Percentiles rank a stretch among this genome's conserved stretches.
Evolutionary conservation across 1,284 basidiomycete species (phyloP).

Genomic region (Leccinum pachyderme): DNA sequence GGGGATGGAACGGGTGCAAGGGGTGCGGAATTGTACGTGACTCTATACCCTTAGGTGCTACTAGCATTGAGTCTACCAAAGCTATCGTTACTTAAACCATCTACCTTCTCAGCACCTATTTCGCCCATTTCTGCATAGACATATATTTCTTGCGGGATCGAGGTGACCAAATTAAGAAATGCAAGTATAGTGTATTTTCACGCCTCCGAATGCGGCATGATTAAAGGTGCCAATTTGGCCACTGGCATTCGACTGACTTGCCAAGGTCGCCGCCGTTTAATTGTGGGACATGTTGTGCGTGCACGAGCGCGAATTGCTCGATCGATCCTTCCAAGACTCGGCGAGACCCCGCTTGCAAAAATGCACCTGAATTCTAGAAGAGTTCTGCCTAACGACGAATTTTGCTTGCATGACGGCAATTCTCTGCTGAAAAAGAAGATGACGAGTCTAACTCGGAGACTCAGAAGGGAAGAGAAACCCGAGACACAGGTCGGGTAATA

Average conservation of each 20-base stretch:
- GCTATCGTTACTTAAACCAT: neutral
- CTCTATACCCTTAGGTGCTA: neutral
- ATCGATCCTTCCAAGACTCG: neutral
- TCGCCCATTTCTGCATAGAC: neutral
- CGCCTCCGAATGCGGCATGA: too few species aligned
- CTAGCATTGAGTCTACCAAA: neutral
- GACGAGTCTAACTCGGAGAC: too few species aligned
- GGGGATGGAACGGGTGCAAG: conserved; percentile 42
- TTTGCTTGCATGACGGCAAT: neutral
- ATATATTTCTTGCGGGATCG: too few species aligned
- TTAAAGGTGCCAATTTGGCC: too few species aligned
- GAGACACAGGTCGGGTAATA: neutral
- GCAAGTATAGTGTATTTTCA: too few species aligned
- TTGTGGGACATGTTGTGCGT: neutral
- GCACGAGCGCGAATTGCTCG: neutral
- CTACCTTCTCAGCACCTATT: neutral
- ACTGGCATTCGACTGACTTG: too few species aligned
- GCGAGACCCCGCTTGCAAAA: neutral
- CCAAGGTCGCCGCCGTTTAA: too few species aligned
- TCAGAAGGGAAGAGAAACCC: neutral
- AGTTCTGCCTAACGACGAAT: neutral
- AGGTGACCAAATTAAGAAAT: too few species aligned
- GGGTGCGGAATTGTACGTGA: conserved; percentile 1
- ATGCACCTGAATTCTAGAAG: neutral
- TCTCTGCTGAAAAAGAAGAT: neutral